Evolutionary conservation across 2,329 filamentous ascomycete species (phyloP), one percentile per base, ranked within the genome.

Genomic region (Rutstroemia sydowiana): DNA sequence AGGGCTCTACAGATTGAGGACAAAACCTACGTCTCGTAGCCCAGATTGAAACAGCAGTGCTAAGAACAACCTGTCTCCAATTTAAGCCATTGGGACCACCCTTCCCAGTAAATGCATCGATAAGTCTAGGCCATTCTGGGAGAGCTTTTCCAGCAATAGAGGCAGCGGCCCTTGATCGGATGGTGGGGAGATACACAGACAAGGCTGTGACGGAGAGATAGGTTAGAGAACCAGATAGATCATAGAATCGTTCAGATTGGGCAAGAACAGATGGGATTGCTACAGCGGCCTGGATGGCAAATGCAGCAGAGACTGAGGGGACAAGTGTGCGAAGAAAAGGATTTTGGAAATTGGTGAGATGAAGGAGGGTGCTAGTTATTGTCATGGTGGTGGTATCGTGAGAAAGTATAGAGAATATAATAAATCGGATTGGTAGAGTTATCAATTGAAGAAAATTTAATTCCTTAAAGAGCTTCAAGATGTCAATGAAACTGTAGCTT

Each of bases 221-320:
- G 2, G 83, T 86, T 30, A 84, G 62, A 13, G 81, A 82, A 44
- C 84, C 84, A 2, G 80, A 83, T 44, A 84, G 66, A 63, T 87
- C 84, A 65, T 84, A 87, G 71, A 84, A 85, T 34, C 78, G 76
- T 62, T 87, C 84, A 6, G 78, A 77, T 60, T 81, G 75, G 30
- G 72, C 70, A 23, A 75, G 57, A 55, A 85, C 79, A 5, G 81
- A 84, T 5, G 84, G 84, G 2, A 83, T 64, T 4, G 79, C 83
- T 6, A 80, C 77, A 37, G 75, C 78, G 8, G 76, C 72, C 69
- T 87, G 84, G 43, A 87, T 71, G 1, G 77, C 78, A 59, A 82
- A 82, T 2, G 82, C 82, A 9, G 83, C 75, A 5, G 76, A 75
- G 11, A 85, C 74, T 32, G 75, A 76, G 2, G 83, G 84, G 2